Evolutionary conservation across 805 yeast species (phyloP), one percentile per base, ranked within the genome.

Genomic region (Groenewaldozyma salmanticensis): DNA sequence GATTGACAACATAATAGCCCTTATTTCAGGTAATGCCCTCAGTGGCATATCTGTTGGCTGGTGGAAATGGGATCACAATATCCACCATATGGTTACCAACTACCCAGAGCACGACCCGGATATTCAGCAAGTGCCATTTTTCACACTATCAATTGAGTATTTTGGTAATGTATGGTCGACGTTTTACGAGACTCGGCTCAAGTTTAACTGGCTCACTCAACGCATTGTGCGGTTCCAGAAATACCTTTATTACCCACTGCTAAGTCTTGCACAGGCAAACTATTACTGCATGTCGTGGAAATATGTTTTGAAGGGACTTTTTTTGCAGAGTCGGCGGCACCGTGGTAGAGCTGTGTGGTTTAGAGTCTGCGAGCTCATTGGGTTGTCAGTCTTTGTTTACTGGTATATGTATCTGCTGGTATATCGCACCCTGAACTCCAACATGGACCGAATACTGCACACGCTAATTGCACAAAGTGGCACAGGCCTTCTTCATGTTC

Each of bases 61-160:
- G 96, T 86, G 96, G 96, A 87, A 86, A 52, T 68, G 88, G 39
- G 86, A 82, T 60, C 96, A 86, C 61, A 86, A 86, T 57, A 94
- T 86, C 15, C 96, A 86, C 60, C 96, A 86, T 58, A 63, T 86
- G 38, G 71, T 86, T 41, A 82, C 95, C 15, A 86, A 86, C 59
- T 94, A 86, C 55, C 95, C 96, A 0, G 80, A 81, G 2, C 95
- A 87, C 56, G 96, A 86, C 54, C 96, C 96, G 0, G 96, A 86
- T 61, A 87, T 86, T 55, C 96, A 86, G 60, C 95, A 86, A 61
- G 59, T 86, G 47, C 96, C 96, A 1, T 85, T 86, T 52, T 86
- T 86, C 57, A 94, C 95, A 2, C 94, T 86, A 16, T 78, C 87
- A 42, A 69, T 82, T 1, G 66, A 81, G 45, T 64, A 86, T 3